Evolutionary conservation across 768 basidiomycete genomes (phyloP), one percentile per base, ranked within the genome.

Genomic region (Suillus cothurnatus): DNA sequence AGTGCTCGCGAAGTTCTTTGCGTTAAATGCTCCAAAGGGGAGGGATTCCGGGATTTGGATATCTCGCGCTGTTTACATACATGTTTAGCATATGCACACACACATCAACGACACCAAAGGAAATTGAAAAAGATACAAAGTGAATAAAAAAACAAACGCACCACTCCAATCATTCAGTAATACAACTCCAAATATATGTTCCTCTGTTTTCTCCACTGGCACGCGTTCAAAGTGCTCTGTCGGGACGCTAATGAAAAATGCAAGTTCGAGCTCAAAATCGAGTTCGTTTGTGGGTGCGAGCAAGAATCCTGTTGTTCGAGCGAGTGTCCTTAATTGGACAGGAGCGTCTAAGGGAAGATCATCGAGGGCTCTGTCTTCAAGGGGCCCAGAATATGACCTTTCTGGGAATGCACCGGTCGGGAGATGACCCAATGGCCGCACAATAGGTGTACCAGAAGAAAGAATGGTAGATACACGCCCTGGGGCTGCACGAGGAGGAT

Each of bases 151-250:
- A 19, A 49, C 1, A 6, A 34, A 50, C 61, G 34, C 61, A 62
- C 61, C 52, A 12, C 47, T 52, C 61, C 61, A 62, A 38, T 62
- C 61, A 19, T 62, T 62, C 32, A 62, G 9, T 15, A 62, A 26
- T 6, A 62, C 61, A n/a, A 57, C 61, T 28, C 61, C 61, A 26
- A 62, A 62, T 31, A 62, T 62, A 39, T 62, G 61, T 6, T 62
- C 52, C n/a, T 62, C 61, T 1, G 61, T 52, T 52, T 62, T 52
- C 15, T 47, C 52, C 26, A 62, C 38, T 7, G 61, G 50, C 21
- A 62, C n/a, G 7, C 61, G 61, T 55, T 50, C 52, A 26, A 62
- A 62, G 34, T 36, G 34, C 26, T 56, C 21, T 15, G 47, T 62
- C 8, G 61, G 61, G 28, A 62, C 50, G 5, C 61, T 32, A 57